phyloP scores from a whole-genome alignment of 768 basidiomycete genomes.

The Dioszegia hungarica region DNA sequence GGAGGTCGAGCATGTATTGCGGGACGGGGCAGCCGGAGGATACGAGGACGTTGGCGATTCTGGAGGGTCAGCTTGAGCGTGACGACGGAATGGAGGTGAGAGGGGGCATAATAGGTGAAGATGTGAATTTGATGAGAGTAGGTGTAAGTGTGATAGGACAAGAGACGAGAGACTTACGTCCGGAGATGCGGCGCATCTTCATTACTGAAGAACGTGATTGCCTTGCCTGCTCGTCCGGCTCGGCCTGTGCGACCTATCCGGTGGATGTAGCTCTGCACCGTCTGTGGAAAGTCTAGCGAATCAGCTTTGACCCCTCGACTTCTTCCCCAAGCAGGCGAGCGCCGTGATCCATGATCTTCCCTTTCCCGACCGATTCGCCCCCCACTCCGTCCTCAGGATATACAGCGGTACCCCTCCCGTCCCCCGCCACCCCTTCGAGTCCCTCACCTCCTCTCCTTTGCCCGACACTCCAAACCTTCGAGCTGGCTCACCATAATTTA shows the following conservation, averaged over 20 bases:
- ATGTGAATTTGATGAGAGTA: not conserved
- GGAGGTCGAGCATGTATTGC: conserved; percentile 92
- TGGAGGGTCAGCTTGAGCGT: conserved; percentile 42
- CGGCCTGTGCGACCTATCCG: conserved; percentile 94
- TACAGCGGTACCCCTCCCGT: too few species aligned
- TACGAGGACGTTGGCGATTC: conserved; percentile 91
- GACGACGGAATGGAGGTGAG: too few species aligned
- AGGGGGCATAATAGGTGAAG: not conserved
- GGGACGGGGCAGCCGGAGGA: conserved; percentile 87
- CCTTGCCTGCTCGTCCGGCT: conserved; percentile 84
- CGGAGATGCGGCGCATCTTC: conserved; percentile 89
- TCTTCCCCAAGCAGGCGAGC: too few species aligned
- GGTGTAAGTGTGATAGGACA: conserved; percentile 34
- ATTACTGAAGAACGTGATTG: conserved; percentile 91
- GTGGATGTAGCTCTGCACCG: conserved; percentile 91
- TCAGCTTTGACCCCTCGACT: conserved; percentile 53
- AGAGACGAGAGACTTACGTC: conserved; percentile 52
- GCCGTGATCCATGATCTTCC: too few species aligned
- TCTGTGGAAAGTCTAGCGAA: conserved; percentile 76
- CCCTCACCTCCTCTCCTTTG: not conserved
- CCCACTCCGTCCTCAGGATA: too few species aligned
- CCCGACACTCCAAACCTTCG: too few species aligned
- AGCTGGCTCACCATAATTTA: conserved; percentile 57
- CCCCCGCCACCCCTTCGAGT: too few species aligned
- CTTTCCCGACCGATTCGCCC: too few species aligned